Evolutionary conservation across 176 grass and related monocot genomes (phyloP), one percentile per base, ranked within the genome.

Genomic region (Avena eriantha): DNA sequence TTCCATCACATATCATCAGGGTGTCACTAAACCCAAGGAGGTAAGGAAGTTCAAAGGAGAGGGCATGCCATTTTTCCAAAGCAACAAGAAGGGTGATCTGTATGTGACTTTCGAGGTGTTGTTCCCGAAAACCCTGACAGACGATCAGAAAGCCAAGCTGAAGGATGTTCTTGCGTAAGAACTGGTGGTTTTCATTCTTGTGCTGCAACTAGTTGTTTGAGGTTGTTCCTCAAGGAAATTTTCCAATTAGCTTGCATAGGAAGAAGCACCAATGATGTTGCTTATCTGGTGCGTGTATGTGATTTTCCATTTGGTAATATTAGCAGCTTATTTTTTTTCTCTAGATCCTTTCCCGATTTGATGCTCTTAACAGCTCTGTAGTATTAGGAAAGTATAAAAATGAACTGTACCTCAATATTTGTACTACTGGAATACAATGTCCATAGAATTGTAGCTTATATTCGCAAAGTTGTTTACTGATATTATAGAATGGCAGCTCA

Each of bases 1-100:
- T 72, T 63, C 35, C 16, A 0, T 84, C 7, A 0, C 69, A 17
- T 72, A 85, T 80, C 29, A 43, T 29, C 79, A 99, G 97, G 94
- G 97, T 39, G 69, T 99, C 19, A 99, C 97, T 34, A 99, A 97
- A 55, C 94, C 97, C 0, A 99, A 99, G 86, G 97, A 94, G 77
- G 58, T 93, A 39, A 94, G 64, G 87, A 99, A 97, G 82, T 97
- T 93, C 82, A 94, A 99, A 89, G 97, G 92, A 39, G 94, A 99
- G 79, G 97, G 97, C 33, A 97, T 99, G 97, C 97, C 97, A 26
- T 71, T 97, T 73, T 89, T 97, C 85, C 87, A 92, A 88, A 99
- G 94, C 69, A 87, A 93, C 90, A 99, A 97, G 87, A 99, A 90
- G 79, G 97, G 97, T 0, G 94, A 99, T 78, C 90, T 99, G 18